phyloP scores from a whole-genome alignment of 2,329 filamentous ascomycete genomes.

The Clonostachys solani region DNA sequence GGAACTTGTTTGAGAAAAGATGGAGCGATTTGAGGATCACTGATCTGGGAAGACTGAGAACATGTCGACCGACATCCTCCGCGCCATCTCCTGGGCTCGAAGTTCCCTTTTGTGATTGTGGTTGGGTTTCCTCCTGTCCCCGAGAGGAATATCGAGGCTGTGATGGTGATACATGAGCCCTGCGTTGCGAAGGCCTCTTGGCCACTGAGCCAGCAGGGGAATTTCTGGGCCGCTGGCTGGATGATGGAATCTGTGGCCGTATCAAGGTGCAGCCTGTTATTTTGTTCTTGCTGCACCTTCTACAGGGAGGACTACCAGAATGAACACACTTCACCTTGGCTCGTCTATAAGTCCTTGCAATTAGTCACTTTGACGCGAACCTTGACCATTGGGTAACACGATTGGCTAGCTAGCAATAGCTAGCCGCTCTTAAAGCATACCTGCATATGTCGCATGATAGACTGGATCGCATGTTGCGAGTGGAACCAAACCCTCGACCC shows the following conservation, averaged over 20 bases:
- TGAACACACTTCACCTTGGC: constrained; percentile 29
- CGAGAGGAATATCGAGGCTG: no score
- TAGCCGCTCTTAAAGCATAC: constrained; percentile 9
- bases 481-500: no score
- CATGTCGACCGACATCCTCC: constrained; percentile 9
- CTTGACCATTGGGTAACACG: background rate
- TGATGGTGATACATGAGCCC: no score
- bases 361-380: background rate
- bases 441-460: constrained; percentile 25
- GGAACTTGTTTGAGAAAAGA: constrained; percentile 25
- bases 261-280: constrained; percentile 17
- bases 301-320: constrained; percentile 19
- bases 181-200: background rate
- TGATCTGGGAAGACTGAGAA: constrained; percentile 13
- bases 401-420: background rate
- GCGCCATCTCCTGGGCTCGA: no score
- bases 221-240: background rate
- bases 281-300: constrained; percentile 18
- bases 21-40: constrained; percentile 22
- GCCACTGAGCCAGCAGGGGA: background rate
- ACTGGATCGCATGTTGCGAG: constrained; percentile 21
- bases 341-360: constrained; percentile 10
- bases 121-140: no score
- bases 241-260: constrained; percentile 7
- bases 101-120: no score